Conservation (phyloP, 2,329 filamentous ascomycete genomes). For the Harringtonia lauricola region DNA sequence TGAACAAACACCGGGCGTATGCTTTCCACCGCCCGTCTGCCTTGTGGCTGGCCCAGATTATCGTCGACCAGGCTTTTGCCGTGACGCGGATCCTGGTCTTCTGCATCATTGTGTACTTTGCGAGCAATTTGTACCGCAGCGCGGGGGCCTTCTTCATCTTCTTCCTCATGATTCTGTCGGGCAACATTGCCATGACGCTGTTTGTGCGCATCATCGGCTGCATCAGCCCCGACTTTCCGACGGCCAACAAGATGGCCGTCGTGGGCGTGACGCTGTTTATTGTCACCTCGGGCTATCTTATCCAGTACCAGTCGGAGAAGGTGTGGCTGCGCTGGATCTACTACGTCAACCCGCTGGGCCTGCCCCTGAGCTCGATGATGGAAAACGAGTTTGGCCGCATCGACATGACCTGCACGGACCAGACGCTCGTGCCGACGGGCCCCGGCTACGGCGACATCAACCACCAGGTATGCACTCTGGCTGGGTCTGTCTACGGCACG, state of each 20-base stretch:
- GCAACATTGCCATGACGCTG: conserved; percentile 62
- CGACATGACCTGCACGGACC: conserved; percentile 55
- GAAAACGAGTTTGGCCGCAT: conserved; percentile 71
- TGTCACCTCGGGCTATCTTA: conserved; percentile 71
- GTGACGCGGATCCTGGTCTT: conserved; percentile 62
- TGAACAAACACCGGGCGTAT: conserved; percentile 77
- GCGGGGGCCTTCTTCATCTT: conserved; percentile 71
- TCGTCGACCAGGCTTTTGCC: conserved; percentile 65
- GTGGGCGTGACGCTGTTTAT: conserved; percentile 74
- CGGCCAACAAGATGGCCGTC: conserved; percentile 73
- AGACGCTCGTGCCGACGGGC: conserved; percentile 61
- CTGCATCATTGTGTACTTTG: conserved; percentile 68
- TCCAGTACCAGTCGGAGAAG: conserved; percentile 65
- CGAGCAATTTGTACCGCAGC: conserved; percentile 58
- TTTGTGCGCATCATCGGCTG: conserved; percentile 70
- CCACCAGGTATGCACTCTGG: conserved; percentile 71
- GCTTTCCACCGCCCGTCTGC: conserved; percentile 76
- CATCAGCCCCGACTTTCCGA: conserved; percentile 70
- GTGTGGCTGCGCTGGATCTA: conserved; percentile 74
- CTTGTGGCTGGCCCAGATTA: conserved; percentile 72
- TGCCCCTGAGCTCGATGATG: conserved; percentile 71
- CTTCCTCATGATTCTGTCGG: conserved; percentile 56
- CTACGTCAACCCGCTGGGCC: conserved; percentile 62
- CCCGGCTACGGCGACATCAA: conserved; percentile 58
- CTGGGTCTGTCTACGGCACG: conserved; percentile 58